Evolutionary conservation across 495 filamentous ascomycete species (phyloP).

Genomic region (Penicillium verhagenii): DNA sequence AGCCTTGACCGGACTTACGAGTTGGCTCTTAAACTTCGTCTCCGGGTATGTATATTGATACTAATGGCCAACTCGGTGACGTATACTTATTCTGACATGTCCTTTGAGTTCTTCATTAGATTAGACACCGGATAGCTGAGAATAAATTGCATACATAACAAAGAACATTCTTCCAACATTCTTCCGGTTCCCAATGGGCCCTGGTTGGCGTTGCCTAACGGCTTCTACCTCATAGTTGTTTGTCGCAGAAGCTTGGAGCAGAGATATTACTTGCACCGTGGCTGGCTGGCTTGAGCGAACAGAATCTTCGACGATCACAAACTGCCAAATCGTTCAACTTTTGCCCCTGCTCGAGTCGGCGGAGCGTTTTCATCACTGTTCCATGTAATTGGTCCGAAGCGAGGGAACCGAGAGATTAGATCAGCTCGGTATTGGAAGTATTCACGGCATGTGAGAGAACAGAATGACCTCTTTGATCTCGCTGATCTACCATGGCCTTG

Average conservation of each 20-base stretch:
- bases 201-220: too few relatives aligned
- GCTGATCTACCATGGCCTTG: background rate
- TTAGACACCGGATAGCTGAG: background rate
- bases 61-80: background rate
- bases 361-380: background rate
- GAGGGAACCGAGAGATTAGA: background rate
- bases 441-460: background rate
- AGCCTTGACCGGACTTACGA: background rate
- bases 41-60: background rate
- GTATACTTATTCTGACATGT: background rate
- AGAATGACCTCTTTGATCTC: background rate
- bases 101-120: background rate
- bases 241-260: too few relatives aligned
- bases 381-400: rapidly evolving
- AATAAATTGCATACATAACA: background rate
- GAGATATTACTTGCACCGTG: too few relatives aligned
- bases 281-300: too few relatives aligned
- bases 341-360: background rate
- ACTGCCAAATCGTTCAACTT: too few relatives aligned
- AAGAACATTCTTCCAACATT: too few relatives aligned
- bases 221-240: too few relatives aligned
- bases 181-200: too few relatives aligned
- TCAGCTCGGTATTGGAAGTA: background rate
- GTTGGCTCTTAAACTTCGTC: background rate
- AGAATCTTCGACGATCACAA: too few relatives aligned